phyloP scores from a whole-genome alignment of 495 filamentous ascomycete genomes.

The Annulohypoxylon nitens region DNA sequence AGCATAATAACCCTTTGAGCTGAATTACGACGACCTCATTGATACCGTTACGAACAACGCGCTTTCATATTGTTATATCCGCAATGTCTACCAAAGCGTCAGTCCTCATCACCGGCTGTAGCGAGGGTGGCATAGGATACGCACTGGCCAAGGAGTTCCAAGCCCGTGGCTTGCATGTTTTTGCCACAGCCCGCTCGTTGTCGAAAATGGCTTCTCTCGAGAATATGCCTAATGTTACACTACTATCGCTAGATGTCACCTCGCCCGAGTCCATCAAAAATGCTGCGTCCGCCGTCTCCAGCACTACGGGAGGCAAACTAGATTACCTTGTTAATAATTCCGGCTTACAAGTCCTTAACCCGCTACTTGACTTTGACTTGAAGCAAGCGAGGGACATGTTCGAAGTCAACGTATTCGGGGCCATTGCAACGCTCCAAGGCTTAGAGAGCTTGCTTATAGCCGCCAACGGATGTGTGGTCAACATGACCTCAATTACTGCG shows the following conservation, averaged over 20 bases:
- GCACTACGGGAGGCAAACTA: background rate
- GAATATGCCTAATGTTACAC: background rate
- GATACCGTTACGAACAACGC: too few species aligned
- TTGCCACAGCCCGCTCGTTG: slow-evolving; percentile 49
- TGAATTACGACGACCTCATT: too few species aligned
- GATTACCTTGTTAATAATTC: slow-evolving; percentile 12
- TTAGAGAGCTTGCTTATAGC: background rate
- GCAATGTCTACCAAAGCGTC: slow-evolving; percentile 3
- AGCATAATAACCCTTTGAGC: too few species aligned
- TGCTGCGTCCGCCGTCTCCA: background rate
- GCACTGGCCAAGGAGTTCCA: slow-evolving; percentile 58
- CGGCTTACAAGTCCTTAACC: background rate
- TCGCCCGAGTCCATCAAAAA: background rate
- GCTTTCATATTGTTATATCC: background rate
- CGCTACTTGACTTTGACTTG: background rate
- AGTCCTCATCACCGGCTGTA: slow-evolving; percentile 61
- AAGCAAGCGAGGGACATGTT: background rate
- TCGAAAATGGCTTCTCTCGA: background rate
- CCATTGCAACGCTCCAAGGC: background rate
- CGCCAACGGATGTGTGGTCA: background rate
- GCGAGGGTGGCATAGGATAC: slow-evolving; percentile 58
- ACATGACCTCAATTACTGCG: background rate
- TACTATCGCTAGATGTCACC: slow-evolving; percentile 1
- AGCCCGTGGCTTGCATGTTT: slow-evolving; percentile 55
- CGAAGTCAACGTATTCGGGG: background rate